Evolutionary conservation across 306 rosid genomes (phyloP), one percentile per base, ranked within the genome.

Genomic region (Ceratonia siliqua): DNA sequence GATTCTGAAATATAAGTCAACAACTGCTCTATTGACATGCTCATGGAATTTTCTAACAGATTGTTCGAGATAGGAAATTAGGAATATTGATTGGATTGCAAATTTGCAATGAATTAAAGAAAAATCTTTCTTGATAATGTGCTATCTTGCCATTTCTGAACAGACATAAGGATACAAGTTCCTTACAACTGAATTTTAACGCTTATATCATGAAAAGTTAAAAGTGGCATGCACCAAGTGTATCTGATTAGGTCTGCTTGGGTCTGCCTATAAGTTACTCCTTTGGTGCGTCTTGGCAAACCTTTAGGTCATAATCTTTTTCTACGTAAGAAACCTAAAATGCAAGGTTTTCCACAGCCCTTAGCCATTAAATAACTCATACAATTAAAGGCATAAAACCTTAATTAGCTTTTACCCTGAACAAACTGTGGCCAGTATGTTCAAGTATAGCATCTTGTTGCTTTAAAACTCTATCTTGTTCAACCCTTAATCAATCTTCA

Each of bases 331-430:
- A 46, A 58, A 41, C 20, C 18, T 11, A 38, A 62, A 52, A 62
- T 14, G 65, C 56, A 75, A 67, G 15, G 56, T 32, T 75, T 41
- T 81, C 53, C 68, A 57, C 6, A 65, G 24, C 45, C 55, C 27
- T 21, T 36, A 10, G 12, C 46, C 46, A 4, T 49, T 46, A 55
- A 76, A 45, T 63, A 62, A 76, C 38, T 17, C 18, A 25, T 14
- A 5, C 30, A 56, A 71, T 35, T 46, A 77, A 46, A 64, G 43
- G 67, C 50, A 27, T 68, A 11, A 57, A 24, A 27, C 46, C 54
- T 58, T 33, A 54, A 27, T n/a, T 42, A 48, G 49, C 59, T 48
- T 35, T n/a, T 5, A 24, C 12, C 61, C 41, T 39, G 57, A 43
- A 81, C 30, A 64, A 71, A 55, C 14, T 70, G 50, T 11, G 57